Base-by-base conservation (phyloP, 306 rosid species). In the Cicer cuneatum region DNA sequence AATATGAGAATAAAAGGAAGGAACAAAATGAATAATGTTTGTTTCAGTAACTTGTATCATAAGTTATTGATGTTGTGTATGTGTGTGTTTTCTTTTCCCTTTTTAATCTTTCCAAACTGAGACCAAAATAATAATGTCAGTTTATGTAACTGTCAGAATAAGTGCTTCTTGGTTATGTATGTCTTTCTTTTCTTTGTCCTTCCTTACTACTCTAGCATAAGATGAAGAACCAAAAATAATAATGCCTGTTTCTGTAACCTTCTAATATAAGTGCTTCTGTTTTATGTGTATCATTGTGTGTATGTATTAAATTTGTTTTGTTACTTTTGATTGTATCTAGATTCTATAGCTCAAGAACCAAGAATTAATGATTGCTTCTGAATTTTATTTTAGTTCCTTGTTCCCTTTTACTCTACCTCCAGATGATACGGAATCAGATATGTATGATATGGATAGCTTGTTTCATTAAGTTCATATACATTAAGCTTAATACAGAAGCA, bases 161-260 rank as follows among this genome's bases (percentile, higher is more conserved):
- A 59, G 81, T 57, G 68, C 38, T 75, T 83, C 54, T 63, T 58
- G 13, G 46, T 42, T 24, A 13, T 9, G 49, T 48, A 58, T 42
- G 75, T 60, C 41, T 10, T 38, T 37, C 59, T 56, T 10, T 38
- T 37, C 47, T 43, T 37, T 46, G 24, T 56, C 64, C 66, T 75
- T 69, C 77, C 73, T 63, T 54, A 19, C 2, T 56, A 33, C 42
- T 56, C 76, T 54, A 46, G 65, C 38, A 21, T 33, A 8, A 49
- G 40, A 42, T 3, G 73, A 58, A 66, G 82, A 78, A 82, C 58
- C 16, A 48, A 68, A 73, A 52, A 43, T 7, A 68, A 69, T 38
- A 68, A 68, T 53, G 76, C 47, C 29, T 71, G 29, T 57, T 43
- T 59, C 49, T 66, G 80, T 60, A 52, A 40, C 21, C 14, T 58